Percentiles rank a stretch among this genome's conserved stretches.
phyloP scores from a whole-genome alignment of 2,329 filamentous ascomycete genomes.

The Cladosporium oxysporum region DNA sequence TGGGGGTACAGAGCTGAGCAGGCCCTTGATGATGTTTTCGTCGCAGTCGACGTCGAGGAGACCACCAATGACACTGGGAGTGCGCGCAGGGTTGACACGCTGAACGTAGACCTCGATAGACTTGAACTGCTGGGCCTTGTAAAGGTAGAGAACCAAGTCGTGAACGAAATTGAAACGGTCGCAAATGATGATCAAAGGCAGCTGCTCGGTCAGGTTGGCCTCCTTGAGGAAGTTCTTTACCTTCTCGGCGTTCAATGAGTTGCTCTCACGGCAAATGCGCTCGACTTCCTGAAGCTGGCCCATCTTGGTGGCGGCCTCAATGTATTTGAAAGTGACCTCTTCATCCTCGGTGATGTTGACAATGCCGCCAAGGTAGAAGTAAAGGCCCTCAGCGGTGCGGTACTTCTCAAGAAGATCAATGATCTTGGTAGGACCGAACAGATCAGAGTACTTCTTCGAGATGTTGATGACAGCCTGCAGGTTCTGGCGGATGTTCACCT shows the following conservation, averaged over 20 bases:
- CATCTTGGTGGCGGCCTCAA: slow-evolving; percentile 93
- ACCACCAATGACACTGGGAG: slow-evolving; percentile 89
- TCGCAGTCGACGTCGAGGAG: slow-evolving; percentile 96
- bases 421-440: slow-evolving; percentile 81
- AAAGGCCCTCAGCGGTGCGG: slow-evolving; percentile 93
- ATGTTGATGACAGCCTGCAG: slow-evolving; percentile 92
- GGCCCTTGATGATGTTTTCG: slow-evolving; percentile 90
- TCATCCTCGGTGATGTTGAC: slow-evolving; percentile 95
- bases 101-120: slow-evolving; percentile 98
- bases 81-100: slow-evolving; percentile 87
- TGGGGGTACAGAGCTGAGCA: slow-evolving; percentile 81
- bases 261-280: slow-evolving; percentile 90
- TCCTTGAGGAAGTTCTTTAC: slow-evolving; percentile 99
- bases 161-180: slow-evolving; percentile 99
- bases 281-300: slow-evolving; percentile 94
- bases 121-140: slow-evolving; percentile 99
- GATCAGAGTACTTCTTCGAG: slow-evolving; percentile 95
- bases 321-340: slow-evolving; percentile 99
- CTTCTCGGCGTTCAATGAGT: slow-evolving; percentile 86
- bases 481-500: slow-evolving; percentile 94
- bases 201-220: slow-evolving; percentile 84
- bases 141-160: slow-evolving; percentile 91
- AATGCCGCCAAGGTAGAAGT: slow-evolving; percentile 97
- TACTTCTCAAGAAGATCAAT: slow-evolving; percentile 98
- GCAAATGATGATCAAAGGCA: slow-evolving; percentile 96